A percentile compares a stretch with the other conserved stretches of the same genome.
Conservation (phyloP, 2,329 filamentous ascomycete species). For the Graphiopsis chlorocephala region DNA sequence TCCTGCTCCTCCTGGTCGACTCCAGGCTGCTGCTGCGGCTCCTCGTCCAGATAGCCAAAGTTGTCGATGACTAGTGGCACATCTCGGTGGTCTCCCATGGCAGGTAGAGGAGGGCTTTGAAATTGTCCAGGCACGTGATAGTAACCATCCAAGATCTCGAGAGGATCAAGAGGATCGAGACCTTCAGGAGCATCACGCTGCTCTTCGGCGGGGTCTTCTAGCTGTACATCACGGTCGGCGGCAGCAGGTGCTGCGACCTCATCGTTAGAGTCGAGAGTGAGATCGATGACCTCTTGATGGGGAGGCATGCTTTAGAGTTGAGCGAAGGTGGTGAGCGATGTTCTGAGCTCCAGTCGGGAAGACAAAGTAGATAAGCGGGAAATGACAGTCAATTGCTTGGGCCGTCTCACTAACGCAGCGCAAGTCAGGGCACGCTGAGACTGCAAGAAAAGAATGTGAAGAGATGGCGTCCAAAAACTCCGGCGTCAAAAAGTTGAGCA, state of each 20-base stretch:
- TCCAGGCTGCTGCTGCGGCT: neutral
- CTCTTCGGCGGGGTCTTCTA: neutral
- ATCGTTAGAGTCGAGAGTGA: slow-evolving; percentile 25
- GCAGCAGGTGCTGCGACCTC: slow-evolving; percentile 5
- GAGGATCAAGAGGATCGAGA: slow-evolving; percentile 1
- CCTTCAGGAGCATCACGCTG: neutral
- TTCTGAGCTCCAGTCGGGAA: neutral
- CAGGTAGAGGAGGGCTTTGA: neutral
- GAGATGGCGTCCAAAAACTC: neutral
- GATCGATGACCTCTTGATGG: slow-evolving; percentile 24
- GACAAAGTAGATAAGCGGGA: neutral
- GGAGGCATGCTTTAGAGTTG: slow-evolving; percentile 6
- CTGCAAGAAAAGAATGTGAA: neutral
- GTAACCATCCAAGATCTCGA: slow-evolving; percentile 10
- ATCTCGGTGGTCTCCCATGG: neutral
- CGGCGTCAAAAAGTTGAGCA: neutral
- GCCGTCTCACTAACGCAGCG: neutral
- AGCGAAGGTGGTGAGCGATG: neutral
- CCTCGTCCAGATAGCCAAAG: slow-evolving; percentile 4
- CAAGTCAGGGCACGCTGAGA: slow-evolving; percentile 6
- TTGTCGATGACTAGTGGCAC: slow-evolving; percentile 10
- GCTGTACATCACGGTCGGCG: neutral
- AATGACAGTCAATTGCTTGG: neutral
- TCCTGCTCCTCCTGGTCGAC: neutral
- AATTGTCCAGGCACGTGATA: neutral